These are phyloP conservation scores for Picea abies DNA, from an alignment of 83 land plant genomes.

Conservation along the genomic window DNA sequence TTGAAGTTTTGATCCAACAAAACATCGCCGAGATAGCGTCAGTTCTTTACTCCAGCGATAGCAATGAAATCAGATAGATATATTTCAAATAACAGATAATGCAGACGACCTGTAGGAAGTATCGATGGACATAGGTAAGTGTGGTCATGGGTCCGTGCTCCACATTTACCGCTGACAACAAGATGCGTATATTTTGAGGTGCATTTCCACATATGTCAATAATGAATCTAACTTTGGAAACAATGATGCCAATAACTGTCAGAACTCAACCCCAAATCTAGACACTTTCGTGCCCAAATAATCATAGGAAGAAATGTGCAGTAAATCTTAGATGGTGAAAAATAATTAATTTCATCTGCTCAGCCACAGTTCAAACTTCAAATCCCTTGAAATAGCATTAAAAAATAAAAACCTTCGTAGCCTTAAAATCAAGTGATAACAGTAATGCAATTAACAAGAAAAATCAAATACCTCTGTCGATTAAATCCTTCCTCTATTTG, in stretches of 20 bases:
- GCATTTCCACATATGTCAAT: not conserved
- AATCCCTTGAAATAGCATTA: not conserved
- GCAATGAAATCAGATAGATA: too few species aligned
- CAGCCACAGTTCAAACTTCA: not conserved
- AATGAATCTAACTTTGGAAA: not conserved
- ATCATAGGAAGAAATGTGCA: not conserved
- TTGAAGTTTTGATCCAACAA: too few species aligned
- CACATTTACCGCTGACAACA: not conserved
- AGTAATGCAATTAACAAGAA: too few species aligned
- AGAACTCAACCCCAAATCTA: not conserved
- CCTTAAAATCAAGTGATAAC: not conserved
- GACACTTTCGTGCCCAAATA: not conserved
- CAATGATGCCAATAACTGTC: not conserved
- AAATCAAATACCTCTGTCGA: not conserved
- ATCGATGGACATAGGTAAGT: too few species aligned
- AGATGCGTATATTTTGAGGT: not conserved
- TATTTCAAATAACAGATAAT: too few species aligned
- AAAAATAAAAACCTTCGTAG: not conserved
- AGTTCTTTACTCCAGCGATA: too few species aligned
- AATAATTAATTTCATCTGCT: not conserved
- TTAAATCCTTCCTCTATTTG: constrained; percentile 2
- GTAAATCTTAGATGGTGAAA: not conserved
- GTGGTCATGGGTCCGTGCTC: too few species aligned
- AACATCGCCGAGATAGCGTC: too few species aligned
- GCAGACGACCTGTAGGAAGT: too few species aligned